Percentiles rank a stretch among this genome's conserved stretches.
phyloP scores from a whole-genome alignment of 345 rosid genomes.

The Combretum micranthum region DNA sequence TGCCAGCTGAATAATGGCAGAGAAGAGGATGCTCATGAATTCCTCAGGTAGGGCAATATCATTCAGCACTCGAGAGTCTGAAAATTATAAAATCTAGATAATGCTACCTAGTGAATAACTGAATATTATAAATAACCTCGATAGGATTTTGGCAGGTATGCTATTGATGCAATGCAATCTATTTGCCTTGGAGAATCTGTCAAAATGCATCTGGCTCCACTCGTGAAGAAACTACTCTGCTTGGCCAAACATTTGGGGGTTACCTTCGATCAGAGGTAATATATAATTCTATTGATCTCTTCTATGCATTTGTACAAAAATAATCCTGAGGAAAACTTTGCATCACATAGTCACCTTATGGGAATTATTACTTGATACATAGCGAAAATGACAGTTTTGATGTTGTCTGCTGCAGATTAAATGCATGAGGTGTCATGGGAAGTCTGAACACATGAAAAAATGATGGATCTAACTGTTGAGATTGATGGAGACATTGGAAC shows the following conservation, averaged over 20 bases:
- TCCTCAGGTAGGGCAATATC: conserved; percentile 56
- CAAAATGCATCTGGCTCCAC: conserved; percentile 16
- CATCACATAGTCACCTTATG: too few species aligned
- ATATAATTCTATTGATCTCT: neutral
- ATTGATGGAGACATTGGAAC: conserved; percentile 87
- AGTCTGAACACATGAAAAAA: conserved; percentile 79
- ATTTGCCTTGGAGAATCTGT: conserved; percentile 39
- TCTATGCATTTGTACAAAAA: neutral
- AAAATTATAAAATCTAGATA: too few species aligned
- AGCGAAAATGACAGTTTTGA: too few species aligned
- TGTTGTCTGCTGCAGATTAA: conserved; percentile 40
- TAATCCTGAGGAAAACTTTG: too few species aligned
- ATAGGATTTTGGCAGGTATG: conserved; percentile 27
- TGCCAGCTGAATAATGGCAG: conserved; percentile 78
- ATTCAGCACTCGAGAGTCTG: neutral
- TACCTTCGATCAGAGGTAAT: conserved; percentile 44
- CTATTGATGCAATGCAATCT: conserved; percentile 46
- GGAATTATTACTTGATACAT: too few species aligned
- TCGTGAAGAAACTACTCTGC: conserved; percentile 39
- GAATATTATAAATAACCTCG: neutral
- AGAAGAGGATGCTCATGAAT: conserved; percentile 99
- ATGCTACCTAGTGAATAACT: neutral
- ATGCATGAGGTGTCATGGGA: conserved; percentile 77
- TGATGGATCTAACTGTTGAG: conserved; percentile 98
- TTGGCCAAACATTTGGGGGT: conserved; percentile 47